Conservation (phyloP, 2,329 filamentous ascomycete genomes). For the Apiospora marii region DNA sequence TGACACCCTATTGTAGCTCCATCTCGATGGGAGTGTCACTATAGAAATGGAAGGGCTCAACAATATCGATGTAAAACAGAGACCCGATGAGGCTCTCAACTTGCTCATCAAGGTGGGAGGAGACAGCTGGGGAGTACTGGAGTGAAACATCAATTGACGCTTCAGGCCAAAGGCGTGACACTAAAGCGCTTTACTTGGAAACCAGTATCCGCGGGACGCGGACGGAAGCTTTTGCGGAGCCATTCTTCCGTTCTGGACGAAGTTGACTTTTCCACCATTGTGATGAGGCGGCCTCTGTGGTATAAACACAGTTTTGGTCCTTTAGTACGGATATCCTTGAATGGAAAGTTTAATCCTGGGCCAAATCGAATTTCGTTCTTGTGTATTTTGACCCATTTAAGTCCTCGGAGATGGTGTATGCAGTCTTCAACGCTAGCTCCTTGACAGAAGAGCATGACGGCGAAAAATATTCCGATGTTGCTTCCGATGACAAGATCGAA, state of each 20-base stretch:
- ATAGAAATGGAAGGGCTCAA: constrained; percentile 2
- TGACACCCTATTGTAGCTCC: background rate
- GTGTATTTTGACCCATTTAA: constrained; percentile 5
- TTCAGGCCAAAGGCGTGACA: background rate
- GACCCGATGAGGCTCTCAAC: background rate
- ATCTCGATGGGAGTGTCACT: background rate
- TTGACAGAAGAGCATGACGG: constrained; percentile 1
- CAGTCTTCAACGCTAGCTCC: background rate
- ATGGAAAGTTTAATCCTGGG: constrained; percentile 1
- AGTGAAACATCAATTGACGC: constrained; percentile 13
- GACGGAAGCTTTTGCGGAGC: background rate
- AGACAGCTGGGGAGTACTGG: background rate
- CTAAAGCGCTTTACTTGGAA: constrained; percentile 1
- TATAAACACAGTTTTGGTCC: background rate
- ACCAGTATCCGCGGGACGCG: background rate
- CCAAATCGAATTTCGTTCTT: background rate
- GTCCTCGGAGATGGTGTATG: constrained; percentile 1
- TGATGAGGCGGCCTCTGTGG: background rate
- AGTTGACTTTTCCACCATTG: background rate
- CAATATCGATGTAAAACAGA: constrained; percentile 9
- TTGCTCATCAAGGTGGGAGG: background rate
- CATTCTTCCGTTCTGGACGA: background rate
- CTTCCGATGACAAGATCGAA: background rate
- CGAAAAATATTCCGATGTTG: too few relatives aligned
- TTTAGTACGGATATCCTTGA: background rate